Base-by-base conservation (phyloP, 176 grass and related monocot genomes). In the Oryza meyeriana region DNA sequence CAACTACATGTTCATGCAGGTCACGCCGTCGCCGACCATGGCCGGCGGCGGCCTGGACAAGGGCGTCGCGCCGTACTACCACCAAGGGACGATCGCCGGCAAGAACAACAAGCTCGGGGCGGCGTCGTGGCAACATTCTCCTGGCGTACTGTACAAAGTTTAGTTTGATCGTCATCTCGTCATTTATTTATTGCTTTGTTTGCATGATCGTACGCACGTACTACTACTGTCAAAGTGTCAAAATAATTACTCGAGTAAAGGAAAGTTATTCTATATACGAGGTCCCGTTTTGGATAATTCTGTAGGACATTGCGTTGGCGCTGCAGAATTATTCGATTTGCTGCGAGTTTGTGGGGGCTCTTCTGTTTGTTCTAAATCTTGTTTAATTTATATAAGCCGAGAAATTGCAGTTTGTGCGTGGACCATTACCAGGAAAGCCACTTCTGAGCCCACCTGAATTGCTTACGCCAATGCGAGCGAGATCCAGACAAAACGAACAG, bases 1-100 rank as follows among this genome's bases (percentile, higher is more conserved):
- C 28, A 99, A 95, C 89, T 95, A 99, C 73, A 87, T 95, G 96
- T 95, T 99, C 93, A 35, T 95, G 77, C 96, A 99, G 86, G 96
- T 99, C 71, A 76, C 63, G 17, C 96, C 96, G 65, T 90, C 96
- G 20, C 84, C 84, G 25, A 76, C 85, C 58, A 27, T 78, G 29
- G 27, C 20, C 1, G 7, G 47, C 24, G 32, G 20, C 1, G 7
- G 70, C 24, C 2, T 68, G 32, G 84, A 79, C 72, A 84, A 41
- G 84, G 34, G 33, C 61, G 72, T 77, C 83, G 2, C 40, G 66
- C 72, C 88, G 0, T 86, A 78, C 73, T 71, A 81, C 72, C 76
- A 82, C 66, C 76, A 82, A 35, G 44, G 26, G 34, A 85, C 57
- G 18, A n/a, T 55, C 50, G 50, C 1, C 58, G n/a, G 16, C 47